Evolutionary conservation across 2,329 filamentous ascomycete genomes (phyloP).

Genomic region (Colletotrichum caudatum): DNA sequence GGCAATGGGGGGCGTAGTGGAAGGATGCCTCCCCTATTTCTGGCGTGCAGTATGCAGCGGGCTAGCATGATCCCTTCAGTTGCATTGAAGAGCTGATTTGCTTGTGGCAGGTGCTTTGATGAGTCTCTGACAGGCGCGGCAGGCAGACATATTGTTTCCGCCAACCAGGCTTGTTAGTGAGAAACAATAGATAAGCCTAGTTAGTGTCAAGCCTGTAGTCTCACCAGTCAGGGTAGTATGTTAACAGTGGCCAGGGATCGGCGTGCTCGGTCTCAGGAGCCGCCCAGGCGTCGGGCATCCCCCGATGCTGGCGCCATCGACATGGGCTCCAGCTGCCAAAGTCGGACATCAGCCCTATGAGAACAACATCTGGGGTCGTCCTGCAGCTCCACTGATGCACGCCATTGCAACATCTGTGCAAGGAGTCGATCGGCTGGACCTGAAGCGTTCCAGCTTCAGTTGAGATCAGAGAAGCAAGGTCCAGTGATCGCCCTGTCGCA

Average conservation of each 20-base stretch:
- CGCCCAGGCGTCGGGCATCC: slow-evolving; percentile 13
- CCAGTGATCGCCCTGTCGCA: slow-evolving; percentile 33
- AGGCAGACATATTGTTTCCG: slow-evolving; percentile 37
- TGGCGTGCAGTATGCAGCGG: slow-evolving; percentile 28
- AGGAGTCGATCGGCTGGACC: slow-evolving; percentile 8
- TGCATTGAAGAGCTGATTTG: slow-evolving; percentile 29
- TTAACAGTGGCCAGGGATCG: slow-evolving; percentile 1
- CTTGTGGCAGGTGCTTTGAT: slow-evolving; percentile 25
- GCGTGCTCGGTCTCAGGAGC: slow-evolving; percentile 22
- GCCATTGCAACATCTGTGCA: slow-evolving; percentile 24
- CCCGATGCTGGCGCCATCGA: not conserved
- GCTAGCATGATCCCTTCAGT: slow-evolving; percentile 33
- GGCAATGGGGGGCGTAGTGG: slow-evolving; percentile 18
- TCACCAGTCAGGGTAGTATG: not conserved
- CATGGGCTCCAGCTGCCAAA: not conserved
- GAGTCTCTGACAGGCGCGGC: slow-evolving; percentile 10
- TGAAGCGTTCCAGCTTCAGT: slow-evolving; percentile 39
- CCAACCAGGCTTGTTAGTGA: slow-evolving; percentile 11
- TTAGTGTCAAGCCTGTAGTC: accelerated
- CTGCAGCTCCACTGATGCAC: slow-evolving; percentile 31
- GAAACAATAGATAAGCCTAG: not conserved
- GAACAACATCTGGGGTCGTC: slow-evolving; percentile 3
- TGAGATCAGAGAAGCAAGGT: slow-evolving; percentile 14
- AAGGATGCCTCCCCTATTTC: slow-evolving; percentile 39
- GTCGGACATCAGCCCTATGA: slow-evolving; percentile 34